phyloP scores from a whole-genome alignment of 1,284 basidiomycete species.

The Rhodotorula sp. region DNA sequence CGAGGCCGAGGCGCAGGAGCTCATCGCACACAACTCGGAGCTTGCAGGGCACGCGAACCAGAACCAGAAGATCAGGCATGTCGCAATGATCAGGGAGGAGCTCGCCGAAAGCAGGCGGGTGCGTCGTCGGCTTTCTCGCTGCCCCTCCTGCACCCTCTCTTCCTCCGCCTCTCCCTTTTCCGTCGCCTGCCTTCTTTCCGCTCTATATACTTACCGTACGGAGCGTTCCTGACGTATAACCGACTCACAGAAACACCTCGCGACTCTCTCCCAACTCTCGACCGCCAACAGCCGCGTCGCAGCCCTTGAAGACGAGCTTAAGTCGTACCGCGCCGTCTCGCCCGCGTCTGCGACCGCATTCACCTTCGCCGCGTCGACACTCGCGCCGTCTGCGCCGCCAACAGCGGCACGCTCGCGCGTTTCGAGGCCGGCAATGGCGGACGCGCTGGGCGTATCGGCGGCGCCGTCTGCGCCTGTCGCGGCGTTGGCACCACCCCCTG shows the following conservation, averaged over 20 bases:
- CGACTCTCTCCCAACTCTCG: constrained; percentile 26
- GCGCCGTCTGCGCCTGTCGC: neutral
- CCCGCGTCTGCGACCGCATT: neutral
- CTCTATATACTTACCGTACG: neutral
- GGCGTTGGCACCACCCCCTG: neutral
- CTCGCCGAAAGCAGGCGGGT: constrained; percentile 30
- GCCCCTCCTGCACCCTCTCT: too few species aligned
- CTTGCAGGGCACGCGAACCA: constrained; percentile 32
- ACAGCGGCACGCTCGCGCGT: constrained; percentile 9
- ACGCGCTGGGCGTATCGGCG: constrained; percentile 4
- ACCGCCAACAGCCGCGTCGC: constrained; percentile 7
- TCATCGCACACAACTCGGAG: constrained; percentile 33
- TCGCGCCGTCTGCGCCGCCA: neutral
- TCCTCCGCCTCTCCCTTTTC: too few species aligned
- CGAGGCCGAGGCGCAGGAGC: constrained; percentile 24
- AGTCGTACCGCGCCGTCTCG: constrained; percentile 30
- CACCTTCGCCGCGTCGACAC: neutral
- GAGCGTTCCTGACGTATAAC: neutral
- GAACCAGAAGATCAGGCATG: constrained; percentile 37
- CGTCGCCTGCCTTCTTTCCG: too few species aligned
- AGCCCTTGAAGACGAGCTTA: constrained; percentile 26
- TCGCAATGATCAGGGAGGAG: constrained; percentile 30
- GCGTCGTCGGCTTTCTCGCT: neutral
- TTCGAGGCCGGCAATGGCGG: constrained; percentile 1
- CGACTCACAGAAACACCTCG: constrained; percentile 24